phyloP scores from a whole-genome alignment of 2,329 filamentous ascomycete genomes.

The Bipolaris sorokiniana region DNA sequence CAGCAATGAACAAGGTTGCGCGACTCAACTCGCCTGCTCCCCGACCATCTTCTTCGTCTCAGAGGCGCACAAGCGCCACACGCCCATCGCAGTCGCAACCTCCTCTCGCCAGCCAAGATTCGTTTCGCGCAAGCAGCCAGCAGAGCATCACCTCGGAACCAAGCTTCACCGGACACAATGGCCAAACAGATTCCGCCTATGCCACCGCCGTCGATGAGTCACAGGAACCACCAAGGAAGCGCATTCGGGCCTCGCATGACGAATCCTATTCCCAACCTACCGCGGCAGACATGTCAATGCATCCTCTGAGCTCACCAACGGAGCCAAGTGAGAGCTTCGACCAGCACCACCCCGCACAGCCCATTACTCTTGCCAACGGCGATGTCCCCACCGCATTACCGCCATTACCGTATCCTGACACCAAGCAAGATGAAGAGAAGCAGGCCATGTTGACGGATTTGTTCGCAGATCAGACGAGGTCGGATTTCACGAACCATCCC shows the following conservation, averaged over 20 bases:
- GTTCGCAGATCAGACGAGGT: slow-evolving; percentile 62
- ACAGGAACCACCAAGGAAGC: slow-evolving; percentile 82
- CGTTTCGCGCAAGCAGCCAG: slow-evolving; percentile 75
- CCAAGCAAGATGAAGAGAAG: slow-evolving; percentile 75
- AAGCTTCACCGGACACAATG: slow-evolving; percentile 65
- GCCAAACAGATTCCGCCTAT: slow-evolving; percentile 68
- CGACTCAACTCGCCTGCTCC: slow-evolving; percentile 84
- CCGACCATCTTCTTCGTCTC: slow-evolving; percentile 65
- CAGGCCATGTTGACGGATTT: slow-evolving; percentile 81
- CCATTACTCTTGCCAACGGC: slow-evolving; percentile 53
- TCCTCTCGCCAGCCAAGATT: slow-evolving; percentile 66
- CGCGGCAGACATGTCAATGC: slow-evolving; percentile 65
- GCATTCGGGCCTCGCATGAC: slow-evolving; percentile 60
- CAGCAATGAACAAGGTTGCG: slow-evolving; percentile 90
- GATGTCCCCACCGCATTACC: slow-evolving; percentile 66
- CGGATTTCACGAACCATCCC: slow-evolving; percentile 75
- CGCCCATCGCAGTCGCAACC: slow-evolving; percentile 75
- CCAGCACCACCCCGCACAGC: slow-evolving; percentile 53
- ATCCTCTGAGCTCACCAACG: slow-evolving; percentile 68
- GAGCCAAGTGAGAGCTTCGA: slow-evolving; percentile 79
- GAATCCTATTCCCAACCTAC: slow-evolving; percentile 50
- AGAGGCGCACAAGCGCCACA: slow-evolving; percentile 71
- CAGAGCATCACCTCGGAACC: slow-evolving; percentile 79
- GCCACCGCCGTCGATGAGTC: slow-evolving; percentile 63
- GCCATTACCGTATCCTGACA: slow-evolving; percentile 66